Conservation (phyloP, 2,329 filamentous ascomycete genomes). For the Herpomyces periplanetae region DNA sequence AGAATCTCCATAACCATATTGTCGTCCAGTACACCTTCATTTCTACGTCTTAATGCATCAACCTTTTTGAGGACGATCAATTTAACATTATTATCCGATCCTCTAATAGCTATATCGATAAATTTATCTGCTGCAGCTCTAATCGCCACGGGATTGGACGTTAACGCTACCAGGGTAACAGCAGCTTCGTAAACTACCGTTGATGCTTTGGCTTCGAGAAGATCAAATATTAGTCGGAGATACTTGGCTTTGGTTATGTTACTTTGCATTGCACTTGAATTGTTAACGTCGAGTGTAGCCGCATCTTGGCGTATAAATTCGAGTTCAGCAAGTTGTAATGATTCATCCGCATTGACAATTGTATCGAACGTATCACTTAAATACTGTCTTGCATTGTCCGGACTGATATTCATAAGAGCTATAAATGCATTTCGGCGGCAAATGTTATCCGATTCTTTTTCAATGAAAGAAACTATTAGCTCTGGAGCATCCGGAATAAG, state of each 20-base stretch:
- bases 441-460: conserved; percentile 59
- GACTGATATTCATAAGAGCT: conserved; percentile 55
- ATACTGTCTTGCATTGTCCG: conserved; percentile 63
- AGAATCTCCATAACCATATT: conserved; percentile 90
- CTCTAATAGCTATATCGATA: conserved; percentile 84
- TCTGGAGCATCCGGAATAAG: conserved; percentile 86
- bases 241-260: conserved; percentile 26
- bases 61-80: conserved; percentile 87
- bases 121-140: conserved; percentile 87
- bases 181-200: conserved; percentile 94
- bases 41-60: conserved; percentile 45
- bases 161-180: conserved; percentile 65
- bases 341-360: conserved; percentile 68
- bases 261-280: conserved; percentile 15
- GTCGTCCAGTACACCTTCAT: conserved; percentile 67
- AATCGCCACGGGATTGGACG: conserved; percentile 80
- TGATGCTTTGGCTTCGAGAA: conserved; percentile 61
- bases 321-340: conserved; percentile 64
- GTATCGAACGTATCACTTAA: conserved; percentile 63
- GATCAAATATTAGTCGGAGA: conserved; percentile 70
- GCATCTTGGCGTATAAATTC: conserved; percentile 96
- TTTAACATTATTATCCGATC: conserved; percentile 96
- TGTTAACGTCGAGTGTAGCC: conserved; percentile 71
- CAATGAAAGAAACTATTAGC: conserved; percentile 54
- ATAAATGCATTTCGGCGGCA: conserved; percentile 96